Conservation (phyloP, 164 flowering plant species). For the Echeveria elegans region DNA sequence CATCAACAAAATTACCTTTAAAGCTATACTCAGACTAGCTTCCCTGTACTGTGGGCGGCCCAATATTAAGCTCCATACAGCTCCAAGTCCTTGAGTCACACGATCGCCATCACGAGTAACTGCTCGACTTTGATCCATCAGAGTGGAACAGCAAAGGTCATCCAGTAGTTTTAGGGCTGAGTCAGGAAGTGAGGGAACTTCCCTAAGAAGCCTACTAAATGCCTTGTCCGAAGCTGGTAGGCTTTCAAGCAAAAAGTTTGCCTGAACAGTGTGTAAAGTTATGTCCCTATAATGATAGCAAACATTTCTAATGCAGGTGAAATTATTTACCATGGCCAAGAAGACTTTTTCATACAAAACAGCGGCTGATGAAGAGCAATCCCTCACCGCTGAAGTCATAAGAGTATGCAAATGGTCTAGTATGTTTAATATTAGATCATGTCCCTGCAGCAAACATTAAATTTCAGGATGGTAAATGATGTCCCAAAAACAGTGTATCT, state of each 20-base stretch:
- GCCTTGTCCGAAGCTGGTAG: constrained; percentile 93
- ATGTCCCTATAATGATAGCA: constrained; percentile 5
- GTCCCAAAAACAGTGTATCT: background rate
- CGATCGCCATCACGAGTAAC: constrained; percentile 75
- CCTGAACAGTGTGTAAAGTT: constrained; percentile 34
- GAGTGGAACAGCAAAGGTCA: constrained; percentile 59
- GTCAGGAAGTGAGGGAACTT: constrained; percentile 74
- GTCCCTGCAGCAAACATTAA: constrained; percentile 53
- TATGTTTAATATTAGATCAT: constrained; percentile 77
- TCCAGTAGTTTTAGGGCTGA: constrained; percentile 66
- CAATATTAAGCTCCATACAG: constrained; percentile 89
- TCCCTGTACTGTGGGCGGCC: constrained; percentile 71
- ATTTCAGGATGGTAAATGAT: background rate
- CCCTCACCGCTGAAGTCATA: constrained; percentile 30
- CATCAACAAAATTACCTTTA: constrained; percentile 48
- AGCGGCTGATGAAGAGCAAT: constrained; percentile 36
- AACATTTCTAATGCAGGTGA: background rate
- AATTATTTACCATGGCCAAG: constrained; percentile 55
- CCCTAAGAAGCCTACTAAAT: constrained; percentile 87
- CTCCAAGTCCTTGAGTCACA: constrained; percentile 97
- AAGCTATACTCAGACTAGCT: constrained; percentile 72
- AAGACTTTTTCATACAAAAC: constrained; percentile 70
- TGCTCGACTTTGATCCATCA: constrained; percentile 33
- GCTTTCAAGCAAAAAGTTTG: constrained; percentile 59
- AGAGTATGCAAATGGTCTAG: constrained; percentile 64